phyloP scores from a whole-genome alignment of 208 protist genomes.

The Trypanosomatidae sp. region DNA sequence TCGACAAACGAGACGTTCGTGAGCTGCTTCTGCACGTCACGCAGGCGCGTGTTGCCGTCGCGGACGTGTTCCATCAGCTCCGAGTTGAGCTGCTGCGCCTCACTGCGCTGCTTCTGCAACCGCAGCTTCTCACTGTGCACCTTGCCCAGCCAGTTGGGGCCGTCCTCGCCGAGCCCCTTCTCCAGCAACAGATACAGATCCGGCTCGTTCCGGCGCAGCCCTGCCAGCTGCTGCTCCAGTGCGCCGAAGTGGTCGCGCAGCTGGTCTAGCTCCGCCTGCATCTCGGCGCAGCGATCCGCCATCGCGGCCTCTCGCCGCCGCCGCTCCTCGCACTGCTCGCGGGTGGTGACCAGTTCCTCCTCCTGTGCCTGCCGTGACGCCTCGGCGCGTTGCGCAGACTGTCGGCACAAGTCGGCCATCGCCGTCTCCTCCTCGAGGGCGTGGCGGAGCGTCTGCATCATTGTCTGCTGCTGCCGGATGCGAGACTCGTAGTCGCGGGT shows the following conservation, averaged over 20 bases:
- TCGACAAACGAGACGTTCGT: slow-evolving; percentile 27
- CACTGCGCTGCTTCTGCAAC: slow-evolving; percentile 51
- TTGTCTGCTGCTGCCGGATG: slow-evolving; percentile 60
- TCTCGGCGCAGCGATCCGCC: slow-evolving; percentile 23
- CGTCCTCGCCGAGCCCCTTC: slow-evolving; percentile 35
- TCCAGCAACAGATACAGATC: slow-evolving; percentile 68
- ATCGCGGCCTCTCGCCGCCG: slow-evolving; percentile 9
- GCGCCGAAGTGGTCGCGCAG: slow-evolving; percentile 42
- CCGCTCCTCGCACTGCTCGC: slow-evolving; percentile 26
- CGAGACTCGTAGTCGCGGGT: slow-evolving; percentile 50
- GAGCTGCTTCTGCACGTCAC: slow-evolving; percentile 51
- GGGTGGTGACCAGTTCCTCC: slow-evolving; percentile 32
- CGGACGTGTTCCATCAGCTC: slow-evolving; percentile 68
- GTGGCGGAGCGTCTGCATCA: slow-evolving; percentile 52
- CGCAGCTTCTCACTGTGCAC: slow-evolving; percentile 46
- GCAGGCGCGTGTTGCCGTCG: slow-evolving; percentile 48
- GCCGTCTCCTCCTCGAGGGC: slow-evolving; percentile 60
- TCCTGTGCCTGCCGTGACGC: slow-evolving; percentile 34
- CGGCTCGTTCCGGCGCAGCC: slow-evolving; percentile 34
- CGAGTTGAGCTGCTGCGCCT: slow-evolving; percentile 48
- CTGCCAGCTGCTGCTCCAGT: slow-evolving; percentile 47
- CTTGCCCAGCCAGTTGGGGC: slow-evolving; percentile 52
- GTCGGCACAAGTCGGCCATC: slow-evolving; percentile 46
- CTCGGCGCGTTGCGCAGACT: slow-evolving; percentile 36
- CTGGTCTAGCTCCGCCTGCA: slow-evolving; percentile 51